These are phyloP conservation scores for Psilocybe cyanescens DNA, from an alignment of 768 basidiomycete species.

Conservation along the genomic window DNA sequence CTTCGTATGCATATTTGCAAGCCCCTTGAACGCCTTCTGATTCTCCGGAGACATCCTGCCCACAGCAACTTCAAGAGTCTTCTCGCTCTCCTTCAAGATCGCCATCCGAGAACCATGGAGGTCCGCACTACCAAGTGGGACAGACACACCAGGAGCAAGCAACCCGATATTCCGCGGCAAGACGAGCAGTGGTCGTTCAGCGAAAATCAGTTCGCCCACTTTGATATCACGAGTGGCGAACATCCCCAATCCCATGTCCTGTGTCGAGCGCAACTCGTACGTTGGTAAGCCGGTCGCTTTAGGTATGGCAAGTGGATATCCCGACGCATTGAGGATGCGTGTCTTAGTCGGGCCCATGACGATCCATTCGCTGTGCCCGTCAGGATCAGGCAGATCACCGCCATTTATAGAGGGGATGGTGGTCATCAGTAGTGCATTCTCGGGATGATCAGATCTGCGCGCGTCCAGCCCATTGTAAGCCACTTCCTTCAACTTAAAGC, in stretches of 20 bases:
- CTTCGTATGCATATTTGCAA: slow-evolving; percentile 33
- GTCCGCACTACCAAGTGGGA: not conserved
- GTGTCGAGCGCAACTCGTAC: slow-evolving; percentile 9
- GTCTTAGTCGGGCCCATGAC: not conserved
- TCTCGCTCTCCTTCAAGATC: not conserved
- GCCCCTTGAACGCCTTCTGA: slow-evolving; percentile 30
- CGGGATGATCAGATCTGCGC: not conserved
- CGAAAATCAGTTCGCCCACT: slow-evolving; percentile 34
- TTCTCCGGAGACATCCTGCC: slow-evolving; percentile 17
- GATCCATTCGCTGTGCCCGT: slow-evolving; percentile 10
- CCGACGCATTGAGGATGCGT: slow-evolving; percentile 1
- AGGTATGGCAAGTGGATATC: slow-evolving; percentile 5
- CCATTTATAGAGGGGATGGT: slow-evolving; percentile 9
- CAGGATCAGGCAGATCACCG: not conserved
- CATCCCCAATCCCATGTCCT: slow-evolving; percentile 31
- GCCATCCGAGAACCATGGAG: not conserved
- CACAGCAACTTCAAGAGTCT: not conserved
- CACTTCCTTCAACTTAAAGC: not conserved
- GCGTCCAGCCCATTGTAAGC: not conserved
- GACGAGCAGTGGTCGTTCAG: slow-evolving; percentile 42
- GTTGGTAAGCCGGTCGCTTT: not conserved
- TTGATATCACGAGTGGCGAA: slow-evolving; percentile 32
- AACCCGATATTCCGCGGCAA: slow-evolving; percentile 5
- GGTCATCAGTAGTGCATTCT: slow-evolving; percentile 6
- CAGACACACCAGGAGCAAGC: slow-evolving; percentile 10